phyloP scores from a whole-genome alignment of 148 eudicot genomes.

The Nepenthes gracilis region DNA sequence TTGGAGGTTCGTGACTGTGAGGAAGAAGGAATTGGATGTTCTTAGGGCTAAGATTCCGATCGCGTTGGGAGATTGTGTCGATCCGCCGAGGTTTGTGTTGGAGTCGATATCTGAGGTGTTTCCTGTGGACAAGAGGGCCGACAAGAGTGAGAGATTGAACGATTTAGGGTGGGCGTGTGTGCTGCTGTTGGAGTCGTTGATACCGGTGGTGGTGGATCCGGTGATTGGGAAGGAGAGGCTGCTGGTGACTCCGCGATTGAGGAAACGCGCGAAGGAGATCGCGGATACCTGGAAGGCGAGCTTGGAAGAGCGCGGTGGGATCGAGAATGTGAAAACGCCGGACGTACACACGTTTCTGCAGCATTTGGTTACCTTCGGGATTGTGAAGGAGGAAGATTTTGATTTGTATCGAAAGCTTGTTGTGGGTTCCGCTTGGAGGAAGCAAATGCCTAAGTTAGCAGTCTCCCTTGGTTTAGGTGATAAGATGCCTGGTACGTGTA shows the following conservation, averaged over 20 bases:
- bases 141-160: constrained; percentile 33
- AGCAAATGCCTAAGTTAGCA: constrained; percentile 99
- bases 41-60: constrained; percentile 42
- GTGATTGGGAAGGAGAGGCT: constrained; percentile 67
- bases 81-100: constrained; percentile 75
- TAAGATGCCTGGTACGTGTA: constrained; percentile 77
- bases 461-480: constrained; percentile 80
- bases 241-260: constrained; percentile 68
- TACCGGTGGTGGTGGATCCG: constrained; percentile 75
- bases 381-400: constrained; percentile 73
- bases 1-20: constrained; percentile 53
- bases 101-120: constrained; percentile 91
- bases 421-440: constrained; percentile 95
- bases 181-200: constrained; percentile 62
- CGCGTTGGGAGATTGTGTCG: constrained; percentile 55
- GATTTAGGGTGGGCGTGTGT: constrained; percentile 99
- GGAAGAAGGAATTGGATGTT: constrained; percentile 73
- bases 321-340: constrained; percentile 86
- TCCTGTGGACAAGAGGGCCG: constrained; percentile 64
- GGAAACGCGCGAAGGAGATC: constrained; percentile 57
- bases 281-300: constrained; percentile 92
- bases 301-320: constrained; percentile 81
- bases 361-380: constrained; percentile 90
- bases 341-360: constrained; percentile 96
- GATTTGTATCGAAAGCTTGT: constrained; percentile 83